Base-by-base conservation (phyloP, 306 rosid species). In the Nissolia schottii region DNA sequence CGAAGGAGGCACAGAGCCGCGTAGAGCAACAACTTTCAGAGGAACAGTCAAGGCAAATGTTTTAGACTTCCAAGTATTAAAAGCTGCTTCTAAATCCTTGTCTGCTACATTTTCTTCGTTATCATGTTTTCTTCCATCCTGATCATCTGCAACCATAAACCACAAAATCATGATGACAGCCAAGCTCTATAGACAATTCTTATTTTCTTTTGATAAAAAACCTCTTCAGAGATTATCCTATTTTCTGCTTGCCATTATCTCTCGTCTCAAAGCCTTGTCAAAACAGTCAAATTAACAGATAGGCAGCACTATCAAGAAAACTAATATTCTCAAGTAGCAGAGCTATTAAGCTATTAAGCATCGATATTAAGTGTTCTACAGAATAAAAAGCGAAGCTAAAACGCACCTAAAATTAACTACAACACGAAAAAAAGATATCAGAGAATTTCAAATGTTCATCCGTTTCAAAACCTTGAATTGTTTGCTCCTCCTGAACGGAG, bases 1-100 rank as follows among this genome's bases (percentile, higher is more conserved):
- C 10, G 98, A 86, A 74, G 97, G 98, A 86, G 98, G 98, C 31
- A 93, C 28, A 71, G 98, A 90, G 73, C 96, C 89, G 37, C 90
- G 92, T 9, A 93, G 86, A 78, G 96, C 97, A 79, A 86, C 86
- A 72, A 87, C 60, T 49, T 45, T 89, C 78, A 93, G 76, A 64
- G 97, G 97, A 43, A 90, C 98, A 16, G 97, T 93, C 88, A 93
- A 79, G 60, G 98, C 92, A 53, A 67, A 93, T 14, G 89, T 81
- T 78, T 90, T 93, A 43, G 93, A 84, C 67, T 89, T 93, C 98
- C 97, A 93, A 45, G 85, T 40, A 63, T 77, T 74, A 66, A 93
- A 93, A 23, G 86, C 92, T 38, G 77, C 89, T 53, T 79, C 89
- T 56, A 89, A 80, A 70, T 83, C 84, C 56, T 67, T 76, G 66